phyloP scores from a whole-genome alignment of 345 rosid genomes.

The Nephelium lappaceum region DNA sequence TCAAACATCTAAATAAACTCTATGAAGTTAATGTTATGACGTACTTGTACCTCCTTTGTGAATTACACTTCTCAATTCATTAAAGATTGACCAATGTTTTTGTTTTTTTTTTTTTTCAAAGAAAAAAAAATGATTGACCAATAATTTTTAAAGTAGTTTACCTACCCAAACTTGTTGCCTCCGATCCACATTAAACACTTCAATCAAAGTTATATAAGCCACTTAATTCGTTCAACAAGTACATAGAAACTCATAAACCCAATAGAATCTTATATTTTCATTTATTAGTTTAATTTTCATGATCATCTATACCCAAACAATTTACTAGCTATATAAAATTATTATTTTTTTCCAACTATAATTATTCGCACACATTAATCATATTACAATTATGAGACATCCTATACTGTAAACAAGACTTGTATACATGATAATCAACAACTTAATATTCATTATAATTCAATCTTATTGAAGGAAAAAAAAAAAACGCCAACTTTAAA shows the following conservation, averaged over 20 bases:
- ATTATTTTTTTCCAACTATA: neutral
- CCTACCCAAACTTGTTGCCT: neutral
- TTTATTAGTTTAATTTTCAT: neutral
- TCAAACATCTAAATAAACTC: neutral
- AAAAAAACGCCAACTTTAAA: no score
- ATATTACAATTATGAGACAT: neutral
- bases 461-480: no score
- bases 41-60: neutral
- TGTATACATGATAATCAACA: neutral
- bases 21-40: no score
- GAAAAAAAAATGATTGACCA: no score
- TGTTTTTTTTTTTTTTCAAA: no score
- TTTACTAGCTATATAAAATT: neutral
- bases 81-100: neutral
- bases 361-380: neutral
- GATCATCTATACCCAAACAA: neutral
- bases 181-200: neutral
- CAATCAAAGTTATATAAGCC: neutral
- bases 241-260: neutral
- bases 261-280: neutral
- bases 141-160: neutral
- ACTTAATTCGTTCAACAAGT: neutral
- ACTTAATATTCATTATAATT: neutral
- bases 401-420: neutral
- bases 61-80: neutral